phyloP scores from a whole-genome alignment of 169 alveolate genomes.

The Eimeria tenella region DNA sequence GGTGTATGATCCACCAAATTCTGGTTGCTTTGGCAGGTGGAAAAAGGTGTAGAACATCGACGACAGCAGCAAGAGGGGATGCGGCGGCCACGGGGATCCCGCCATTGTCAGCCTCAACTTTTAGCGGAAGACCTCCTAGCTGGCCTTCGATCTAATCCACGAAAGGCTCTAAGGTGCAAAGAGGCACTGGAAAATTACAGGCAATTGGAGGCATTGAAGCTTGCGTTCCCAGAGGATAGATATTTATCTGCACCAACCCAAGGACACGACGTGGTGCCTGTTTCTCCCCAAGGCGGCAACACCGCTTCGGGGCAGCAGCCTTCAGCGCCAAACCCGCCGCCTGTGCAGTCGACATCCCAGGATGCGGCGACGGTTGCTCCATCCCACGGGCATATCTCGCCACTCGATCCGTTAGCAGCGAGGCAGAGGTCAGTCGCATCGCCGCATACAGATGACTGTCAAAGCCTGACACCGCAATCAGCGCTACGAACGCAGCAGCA shows the following conservation, averaged over 20 bases:
- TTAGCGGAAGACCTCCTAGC: conserved; percentile 43
- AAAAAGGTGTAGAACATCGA: conserved; percentile 36
- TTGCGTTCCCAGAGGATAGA: conserved; percentile 61
- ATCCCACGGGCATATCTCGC: background rate
- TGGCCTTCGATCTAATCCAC: conserved; percentile 49
- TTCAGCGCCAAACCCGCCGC: background rate
- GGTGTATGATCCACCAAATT: no score
- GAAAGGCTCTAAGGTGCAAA: conserved; percentile 50
- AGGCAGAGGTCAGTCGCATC: conserved; percentile 12
- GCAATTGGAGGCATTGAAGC: conserved; percentile 44
- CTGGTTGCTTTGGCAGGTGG: conserved; percentile 20
- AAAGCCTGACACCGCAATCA: background rate
- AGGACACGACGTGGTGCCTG: conserved; percentile 28
- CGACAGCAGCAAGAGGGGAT: conserved; percentile 38
- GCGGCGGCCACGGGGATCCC: background rate
- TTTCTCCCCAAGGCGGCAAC: background rate
- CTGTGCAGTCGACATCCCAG: background rate
- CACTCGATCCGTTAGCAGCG: conserved; percentile 17
- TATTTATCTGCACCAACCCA: conserved; percentile 51
- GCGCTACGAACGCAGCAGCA: conserved; percentile 48
- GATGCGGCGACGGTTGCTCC: background rate
- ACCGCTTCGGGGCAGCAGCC: conserved; percentile 25
- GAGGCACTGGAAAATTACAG: conserved; percentile 66
- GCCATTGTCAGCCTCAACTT: background rate
- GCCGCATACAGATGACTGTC: background rate